A percentile compares a stretch with the other conserved stretches of the same genome.
Conservation (phyloP, 345 rosid genomes). For the Lumnitzera racemosa region DNA sequence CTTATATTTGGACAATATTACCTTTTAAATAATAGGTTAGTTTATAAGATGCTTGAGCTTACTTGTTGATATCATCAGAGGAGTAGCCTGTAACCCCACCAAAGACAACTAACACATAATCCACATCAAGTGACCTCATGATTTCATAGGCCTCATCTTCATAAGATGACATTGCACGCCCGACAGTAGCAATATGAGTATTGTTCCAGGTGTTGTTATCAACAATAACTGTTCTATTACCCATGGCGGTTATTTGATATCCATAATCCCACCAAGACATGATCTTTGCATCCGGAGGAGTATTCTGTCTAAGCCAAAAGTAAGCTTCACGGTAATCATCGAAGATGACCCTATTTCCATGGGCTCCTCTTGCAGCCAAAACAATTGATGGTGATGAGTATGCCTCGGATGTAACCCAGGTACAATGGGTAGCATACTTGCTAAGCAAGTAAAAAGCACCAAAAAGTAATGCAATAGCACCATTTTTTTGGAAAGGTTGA, state of each 20-base stretch:
- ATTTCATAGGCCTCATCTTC: slow-evolving; percentile 95
- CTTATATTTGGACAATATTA: too few species aligned
- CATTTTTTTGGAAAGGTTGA: slow-evolving; percentile 89
- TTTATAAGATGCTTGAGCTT: slow-evolving; percentile 9
- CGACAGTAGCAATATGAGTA: slow-evolving; percentile 99
- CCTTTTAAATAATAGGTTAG: too few species aligned
- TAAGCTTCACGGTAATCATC: slow-evolving; percentile 99
- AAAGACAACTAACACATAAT: slow-evolving; percentile 91
- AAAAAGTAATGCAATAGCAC: slow-evolving; percentile 75
- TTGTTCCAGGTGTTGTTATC: slow-evolving; percentile 99
- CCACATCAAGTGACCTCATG: slow-evolving; percentile 94
- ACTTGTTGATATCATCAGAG: slow-evolving; percentile 99
- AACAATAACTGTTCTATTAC: slow-evolving; percentile 96
- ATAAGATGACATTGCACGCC: slow-evolving; percentile 98
- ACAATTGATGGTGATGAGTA: slow-evolving; percentile 99
- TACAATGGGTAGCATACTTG: slow-evolving; percentile 84
- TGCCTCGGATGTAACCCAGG: slow-evolving; percentile 99
- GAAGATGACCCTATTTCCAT: slow-evolving; percentile 87
- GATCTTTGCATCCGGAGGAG: slow-evolving; percentile 93
- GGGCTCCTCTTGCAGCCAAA: slow-evolving; percentile 97
- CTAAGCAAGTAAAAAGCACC: slow-evolving; percentile 91
- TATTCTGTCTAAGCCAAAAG: slow-evolving; percentile 97
- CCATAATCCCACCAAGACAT: slow-evolving; percentile 99
- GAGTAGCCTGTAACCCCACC: slow-evolving; percentile 99
- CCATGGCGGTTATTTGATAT: slow-evolving; percentile 99